Conservation (phyloP, 768 basidiomycete species). For the Daedalea quercina region DNA sequence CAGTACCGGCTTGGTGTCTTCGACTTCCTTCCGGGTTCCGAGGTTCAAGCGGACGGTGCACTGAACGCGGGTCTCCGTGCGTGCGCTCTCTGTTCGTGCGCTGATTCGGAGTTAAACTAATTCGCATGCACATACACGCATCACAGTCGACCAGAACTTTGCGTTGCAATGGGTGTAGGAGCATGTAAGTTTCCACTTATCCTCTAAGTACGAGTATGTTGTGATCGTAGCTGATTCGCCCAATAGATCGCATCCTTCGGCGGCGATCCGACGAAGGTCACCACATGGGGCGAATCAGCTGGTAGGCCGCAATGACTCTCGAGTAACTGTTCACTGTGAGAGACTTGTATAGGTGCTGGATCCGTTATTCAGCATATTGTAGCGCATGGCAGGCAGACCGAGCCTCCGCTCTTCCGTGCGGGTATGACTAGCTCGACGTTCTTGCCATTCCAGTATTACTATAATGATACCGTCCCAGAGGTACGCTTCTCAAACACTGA, state of each 20-base stretch:
- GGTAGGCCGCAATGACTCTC: too few species aligned
- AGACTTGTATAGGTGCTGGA: too few species aligned
- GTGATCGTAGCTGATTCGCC: neutral
- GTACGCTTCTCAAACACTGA: conserved; percentile 13
- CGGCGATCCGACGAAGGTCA: neutral
- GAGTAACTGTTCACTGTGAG: too few species aligned
- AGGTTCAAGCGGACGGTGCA: neutral
- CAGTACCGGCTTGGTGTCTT: conserved; percentile 2
- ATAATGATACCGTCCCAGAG: conserved; percentile 35
- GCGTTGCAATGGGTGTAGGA: neutral
- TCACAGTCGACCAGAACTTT: neutral
- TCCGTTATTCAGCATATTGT: too few species aligned
- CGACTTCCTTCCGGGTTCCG: neutral
- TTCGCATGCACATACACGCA: too few species aligned
- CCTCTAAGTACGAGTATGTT: neutral
- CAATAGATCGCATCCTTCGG: neutral
- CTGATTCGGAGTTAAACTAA: neutral
- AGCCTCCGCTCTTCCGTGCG: too few species aligned
- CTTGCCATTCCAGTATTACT: conserved; percentile 40
- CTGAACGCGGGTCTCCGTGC: conserved; percentile 1
- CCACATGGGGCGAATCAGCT: neutral
- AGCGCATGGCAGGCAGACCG: too few species aligned
- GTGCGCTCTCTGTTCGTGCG: neutral
- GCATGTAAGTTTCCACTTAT: neutral
- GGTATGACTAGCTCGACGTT: conserved; percentile 11